A percentile compares a stretch with the other conserved stretches of the same genome.
Conservation (phyloP, 805 yeast species). For the Cyberlindnera petersonii region DNA sequence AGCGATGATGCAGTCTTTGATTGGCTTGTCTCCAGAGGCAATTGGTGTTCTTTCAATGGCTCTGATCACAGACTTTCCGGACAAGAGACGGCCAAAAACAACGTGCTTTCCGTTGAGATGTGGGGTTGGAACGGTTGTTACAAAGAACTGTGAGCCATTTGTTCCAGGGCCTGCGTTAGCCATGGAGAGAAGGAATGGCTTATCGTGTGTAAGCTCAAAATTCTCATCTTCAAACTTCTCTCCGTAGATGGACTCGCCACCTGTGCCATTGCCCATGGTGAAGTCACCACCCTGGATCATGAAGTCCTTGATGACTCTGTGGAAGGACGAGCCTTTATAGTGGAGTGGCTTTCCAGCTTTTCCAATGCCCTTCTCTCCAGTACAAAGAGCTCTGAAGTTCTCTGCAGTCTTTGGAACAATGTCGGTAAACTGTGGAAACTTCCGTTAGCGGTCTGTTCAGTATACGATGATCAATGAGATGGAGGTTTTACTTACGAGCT, state of each 20-base stretch:
- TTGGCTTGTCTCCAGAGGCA: conserved; percentile 66
- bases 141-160: conserved; percentile 93
- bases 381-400: conserved; percentile 82
- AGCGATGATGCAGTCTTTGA: conserved; percentile 60
- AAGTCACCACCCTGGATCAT: conserved; percentile 97
- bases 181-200: conserved; percentile 89
- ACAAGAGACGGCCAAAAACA: conserved; percentile 85
- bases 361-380: conserved; percentile 79
- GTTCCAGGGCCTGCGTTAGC: conserved; percentile 96
- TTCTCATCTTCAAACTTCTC: conserved; percentile 90
- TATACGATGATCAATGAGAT: too few species aligned
- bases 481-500: conserved; percentile 49
- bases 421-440: conserved; percentile 43
- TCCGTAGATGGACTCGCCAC: conserved; percentile 81
- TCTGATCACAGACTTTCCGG: conserved; percentile 79
- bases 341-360: conserved; percentile 58
- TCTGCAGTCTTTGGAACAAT: conserved; percentile 87
- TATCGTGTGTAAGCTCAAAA: conserved; percentile 69
- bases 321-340: conserved; percentile 87
- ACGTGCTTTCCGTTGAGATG: conserved; percentile 95
- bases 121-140: conserved; percentile 90
- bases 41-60: conserved; percentile 70
- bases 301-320: conserved; percentile 82
- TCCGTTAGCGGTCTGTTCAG: too few species aligned
- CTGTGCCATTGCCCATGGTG: conserved; percentile 67